phyloP scores from a whole-genome alignment of 805 yeast species.

The Danielia reshetovae region DNA sequence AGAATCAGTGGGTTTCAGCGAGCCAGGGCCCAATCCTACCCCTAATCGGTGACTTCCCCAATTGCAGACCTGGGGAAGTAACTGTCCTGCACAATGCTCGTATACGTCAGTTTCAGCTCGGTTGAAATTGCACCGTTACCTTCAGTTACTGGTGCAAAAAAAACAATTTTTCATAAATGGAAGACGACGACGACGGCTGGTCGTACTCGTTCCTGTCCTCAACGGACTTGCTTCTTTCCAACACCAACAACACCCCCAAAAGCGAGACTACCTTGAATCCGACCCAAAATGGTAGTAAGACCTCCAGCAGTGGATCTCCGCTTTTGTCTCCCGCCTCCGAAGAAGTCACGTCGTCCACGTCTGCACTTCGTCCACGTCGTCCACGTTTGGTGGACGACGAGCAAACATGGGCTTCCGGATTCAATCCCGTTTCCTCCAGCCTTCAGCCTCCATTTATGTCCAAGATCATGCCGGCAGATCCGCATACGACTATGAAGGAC shows the following conservation, averaged over 20 bases:
- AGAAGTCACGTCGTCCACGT: not conserved
- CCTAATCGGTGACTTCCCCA: no score
- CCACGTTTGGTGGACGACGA: no score
- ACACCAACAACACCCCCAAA: not conserved
- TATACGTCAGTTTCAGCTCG: no score
- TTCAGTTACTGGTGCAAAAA: no score
- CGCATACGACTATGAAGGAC: constrained; percentile 49
- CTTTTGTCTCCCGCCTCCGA: not conserved
- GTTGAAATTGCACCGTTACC: no score
- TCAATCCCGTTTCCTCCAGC: not conserved
- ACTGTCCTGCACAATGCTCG: no score
- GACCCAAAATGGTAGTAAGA: not conserved
- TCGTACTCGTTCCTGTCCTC: constrained; percentile 38
- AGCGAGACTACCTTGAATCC: not conserved
- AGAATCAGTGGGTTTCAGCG: no score
- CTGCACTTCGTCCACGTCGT: no score
- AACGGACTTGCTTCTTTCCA: constrained; percentile 24
- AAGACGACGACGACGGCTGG: constrained; percentile 41
- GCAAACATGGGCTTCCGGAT: no score
- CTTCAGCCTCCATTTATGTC: constrained; percentile 33
- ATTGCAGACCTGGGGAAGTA: no score
- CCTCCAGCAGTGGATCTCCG: not conserved
- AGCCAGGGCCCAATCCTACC: no score
- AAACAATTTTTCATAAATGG: constrained; percentile 6
- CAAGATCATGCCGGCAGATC: constrained; percentile 48